These are phyloP conservation scores for Zangia roseola DNA, from an alignment of 768 basidiomycete species.

Conservation along the genomic window DNA sequence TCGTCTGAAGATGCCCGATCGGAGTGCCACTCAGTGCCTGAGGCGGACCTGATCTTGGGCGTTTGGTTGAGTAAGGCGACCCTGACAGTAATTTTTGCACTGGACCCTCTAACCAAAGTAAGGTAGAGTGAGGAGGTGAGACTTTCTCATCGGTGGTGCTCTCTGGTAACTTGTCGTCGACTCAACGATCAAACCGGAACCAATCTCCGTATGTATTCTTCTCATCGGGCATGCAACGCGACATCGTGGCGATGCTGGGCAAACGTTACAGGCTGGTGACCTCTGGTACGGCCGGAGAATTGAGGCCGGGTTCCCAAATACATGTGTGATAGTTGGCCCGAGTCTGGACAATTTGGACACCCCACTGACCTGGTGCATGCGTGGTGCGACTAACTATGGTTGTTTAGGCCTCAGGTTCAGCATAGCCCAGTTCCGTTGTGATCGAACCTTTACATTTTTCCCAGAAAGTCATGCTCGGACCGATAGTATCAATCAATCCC, in stretches of 20 bases:
- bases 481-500: slow-evolving; percentile 1
- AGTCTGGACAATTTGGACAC: slow-evolving; percentile 9
- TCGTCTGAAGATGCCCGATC: slow-evolving; percentile 25
- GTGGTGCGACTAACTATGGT: slow-evolving; percentile 17
- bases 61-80: slow-evolving; percentile 19
- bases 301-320: slow-evolving; percentile 18
- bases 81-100: slow-evolving; percentile 26
- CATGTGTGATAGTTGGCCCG: slow-evolving; percentile 3
- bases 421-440: slow-evolving; percentile 32
- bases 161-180: slow-evolving; percentile 15
- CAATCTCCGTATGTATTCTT: slow-evolving; percentile 16
- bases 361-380: slow-evolving; percentile 4
- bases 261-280: slow-evolving; percentile 14
- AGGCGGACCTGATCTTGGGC: slow-evolving; percentile 30
- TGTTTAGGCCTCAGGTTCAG: slow-evolving; percentile 2
- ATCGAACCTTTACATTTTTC: slow-evolving; percentile 27
- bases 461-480: slow-evolving; percentile 16
- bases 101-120: slow-evolving; percentile 31
- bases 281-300: slow-evolving; percentile 13
- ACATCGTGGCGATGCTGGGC: slow-evolving; percentile 27
- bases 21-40: slow-evolving; percentile 31
- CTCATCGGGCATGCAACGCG: slow-evolving; percentile 7
- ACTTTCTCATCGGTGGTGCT: slow-evolving; percentile 18
- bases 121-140: slow-evolving; percentile 17
- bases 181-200: slow-evolving; percentile 20